These are phyloP conservation scores for Trichoderma reesei DNA, from an alignment of 495 filamentous ascomycete species.

Conservation along the genomic window DNA sequence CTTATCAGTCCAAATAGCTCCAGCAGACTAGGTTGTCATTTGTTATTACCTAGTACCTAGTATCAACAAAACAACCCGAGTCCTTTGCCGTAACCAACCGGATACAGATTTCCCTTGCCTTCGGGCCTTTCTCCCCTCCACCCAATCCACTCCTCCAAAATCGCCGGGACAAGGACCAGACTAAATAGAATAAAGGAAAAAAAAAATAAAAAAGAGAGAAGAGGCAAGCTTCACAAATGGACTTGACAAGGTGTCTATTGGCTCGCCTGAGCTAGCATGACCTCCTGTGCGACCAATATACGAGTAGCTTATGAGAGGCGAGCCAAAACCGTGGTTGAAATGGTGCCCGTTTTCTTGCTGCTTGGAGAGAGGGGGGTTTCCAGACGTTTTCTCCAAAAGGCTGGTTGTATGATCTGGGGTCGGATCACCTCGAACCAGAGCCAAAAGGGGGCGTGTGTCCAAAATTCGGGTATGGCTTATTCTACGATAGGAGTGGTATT, in stretches of 20 bases:
- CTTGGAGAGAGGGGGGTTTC: background rate
- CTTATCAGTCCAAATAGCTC: too few relatives aligned
- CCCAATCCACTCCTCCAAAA: too few relatives aligned
- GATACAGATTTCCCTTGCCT: too few relatives aligned
- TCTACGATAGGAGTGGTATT: too few relatives aligned
- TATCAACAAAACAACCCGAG: too few relatives aligned
- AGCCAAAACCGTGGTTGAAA: background rate
- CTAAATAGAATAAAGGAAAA: too few relatives aligned
- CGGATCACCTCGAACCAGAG: background rate
- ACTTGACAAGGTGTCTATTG: background rate
- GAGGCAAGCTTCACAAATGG: background rate
- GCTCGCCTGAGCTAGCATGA: background rate
- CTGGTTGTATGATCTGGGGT: conserved; percentile 4
- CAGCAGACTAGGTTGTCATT: too few relatives aligned
- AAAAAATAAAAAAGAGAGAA: background rate
- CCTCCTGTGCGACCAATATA: background rate
- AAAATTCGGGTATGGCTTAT: too few relatives aligned
- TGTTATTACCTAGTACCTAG: too few relatives aligned
- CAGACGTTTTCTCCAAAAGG: background rate
- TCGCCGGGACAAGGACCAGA: too few relatives aligned
- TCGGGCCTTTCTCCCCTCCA: too few relatives aligned
- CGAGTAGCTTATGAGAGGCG: background rate
- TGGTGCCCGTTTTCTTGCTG: background rate
- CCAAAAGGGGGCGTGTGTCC: background rate
- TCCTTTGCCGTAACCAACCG: too few relatives aligned